phyloP scores from a whole-genome alignment of 1,284 basidiomycete genomes.

The Ganoderma lucidum region DNA sequence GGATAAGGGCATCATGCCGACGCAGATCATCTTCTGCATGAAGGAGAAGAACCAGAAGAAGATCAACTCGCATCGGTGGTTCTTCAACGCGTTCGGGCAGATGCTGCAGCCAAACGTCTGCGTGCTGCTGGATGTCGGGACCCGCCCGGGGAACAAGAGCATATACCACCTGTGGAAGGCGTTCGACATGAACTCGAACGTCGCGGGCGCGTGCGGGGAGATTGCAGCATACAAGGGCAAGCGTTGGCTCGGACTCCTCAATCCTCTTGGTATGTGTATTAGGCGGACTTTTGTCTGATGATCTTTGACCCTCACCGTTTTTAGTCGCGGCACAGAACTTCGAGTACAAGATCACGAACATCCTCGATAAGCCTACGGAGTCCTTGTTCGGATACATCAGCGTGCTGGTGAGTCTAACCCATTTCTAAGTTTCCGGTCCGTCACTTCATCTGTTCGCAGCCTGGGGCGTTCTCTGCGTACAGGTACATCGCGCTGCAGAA shows the following conservation, averaged over 20 bases:
- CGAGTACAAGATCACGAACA: constrained; percentile 93
- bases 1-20: constrained; percentile 94
- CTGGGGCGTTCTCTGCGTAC: constrained; percentile 96
- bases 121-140: constrained; percentile 93
- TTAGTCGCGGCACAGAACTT: constrained; percentile 93
- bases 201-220: constrained; percentile 95
- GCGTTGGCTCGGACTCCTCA: constrained; percentile 82
- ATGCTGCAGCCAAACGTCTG: constrained; percentile 89
- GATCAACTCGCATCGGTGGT: constrained; percentile 96
- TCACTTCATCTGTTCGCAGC: constrained; percentile 52
- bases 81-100: constrained; percentile 90
- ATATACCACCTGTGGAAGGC: constrained; percentile 96
- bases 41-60: constrained; percentile 98
- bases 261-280: constrained; percentile 75
- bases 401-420: constrained; percentile 61
- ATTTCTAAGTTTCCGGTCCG: no score
- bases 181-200: constrained; percentile 92
- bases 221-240: constrained; percentile 94
- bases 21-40: constrained; percentile 91
- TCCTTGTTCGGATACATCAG: constrained; percentile 94
- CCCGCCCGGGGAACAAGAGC: constrained; percentile 84
- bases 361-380: constrained; percentile 95
- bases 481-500: constrained; percentile 93
- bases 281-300: background rate
- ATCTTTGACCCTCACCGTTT: background rate